Base-by-base conservation (phyloP, 768 basidiomycete genomes). In the Boletus eberwhitei region DNA sequence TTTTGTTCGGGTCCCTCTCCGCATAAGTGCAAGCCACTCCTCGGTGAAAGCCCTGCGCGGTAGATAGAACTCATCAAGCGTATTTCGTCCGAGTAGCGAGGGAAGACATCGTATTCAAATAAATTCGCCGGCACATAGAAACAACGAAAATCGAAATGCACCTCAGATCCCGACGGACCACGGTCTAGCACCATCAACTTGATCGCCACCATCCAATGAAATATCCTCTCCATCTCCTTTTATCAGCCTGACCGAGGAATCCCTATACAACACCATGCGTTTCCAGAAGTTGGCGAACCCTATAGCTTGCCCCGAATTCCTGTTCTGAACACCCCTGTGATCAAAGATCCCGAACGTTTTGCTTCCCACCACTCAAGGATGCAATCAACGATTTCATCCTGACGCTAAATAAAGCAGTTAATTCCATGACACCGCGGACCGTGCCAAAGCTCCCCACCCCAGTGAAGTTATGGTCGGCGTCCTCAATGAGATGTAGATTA, bases 401-500 rank as follows among this genome's bases (percentile, higher is more conserved):
- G 80, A 52, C 79, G 78, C 80, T 81, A 57, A 12, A 41, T 31
- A 37, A 36, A 48, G 19, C 17, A 5, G 48, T 59, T n/a, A 60
- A 34, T 51, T 31, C 47, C 34, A 51, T 36, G 17, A 48, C n/a
- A 29, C 24, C 17, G 32, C 14, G 22, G 37, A 47, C 8, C 21
- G 26, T 31, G 11, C 6, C 31, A 34, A 48, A 26, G 32, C 7
- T 24, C 53, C 76, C 40, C 54, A 80, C 79, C 22, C 85, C 83
- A 22, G 81, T 83, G 61, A 85, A 87, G 69, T 91, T 92, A 64
- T 92, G 90, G 71, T 90, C 88, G 8, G 85, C 87, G 41, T 78
- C 79, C 66, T 92, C 90, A 37, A 90, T 71, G 24, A 87, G 73
- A 64, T 85, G 79, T 24, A 92, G 73, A 17, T 75, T 84, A 65